Evolutionary conservation across 176 grass and related monocot species (phyloP).

Genomic region (Hordeum marinum): DNA sequence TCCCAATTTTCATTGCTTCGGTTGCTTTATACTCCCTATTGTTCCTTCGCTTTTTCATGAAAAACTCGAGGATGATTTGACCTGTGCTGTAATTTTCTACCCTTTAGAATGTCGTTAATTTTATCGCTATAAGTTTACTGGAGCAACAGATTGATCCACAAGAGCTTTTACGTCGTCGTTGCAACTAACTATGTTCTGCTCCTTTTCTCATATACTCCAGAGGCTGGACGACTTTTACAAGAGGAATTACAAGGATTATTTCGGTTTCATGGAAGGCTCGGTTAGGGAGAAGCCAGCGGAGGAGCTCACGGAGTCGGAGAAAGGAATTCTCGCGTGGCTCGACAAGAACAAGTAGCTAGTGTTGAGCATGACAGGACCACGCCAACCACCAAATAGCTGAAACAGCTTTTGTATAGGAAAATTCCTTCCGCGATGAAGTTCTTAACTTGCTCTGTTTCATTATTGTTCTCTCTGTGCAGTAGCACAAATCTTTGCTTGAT

Average conservation of each 20-base stretch:
- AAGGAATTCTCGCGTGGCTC: slow-evolving; percentile 83
- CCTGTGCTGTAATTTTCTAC: not conserved
- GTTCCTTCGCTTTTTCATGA: not conserved
- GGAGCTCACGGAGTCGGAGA: slow-evolving; percentile 66
- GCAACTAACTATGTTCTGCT: not conserved
- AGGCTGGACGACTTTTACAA: slow-evolving; percentile 82
- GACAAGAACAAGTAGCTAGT: slow-evolving; percentile 60
- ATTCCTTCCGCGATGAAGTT: not conserved
- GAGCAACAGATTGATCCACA: not conserved
- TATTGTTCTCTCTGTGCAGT: not conserved
- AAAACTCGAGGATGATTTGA: not conserved
- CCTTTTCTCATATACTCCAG: slow-evolving; percentile 24
- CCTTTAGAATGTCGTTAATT: not conserved
- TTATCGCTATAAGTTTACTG: not conserved
- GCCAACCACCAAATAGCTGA: not conserved
- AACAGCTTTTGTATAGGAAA: not conserved
- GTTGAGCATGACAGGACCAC: not conserved
- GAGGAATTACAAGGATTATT: slow-evolving; percentile 86
- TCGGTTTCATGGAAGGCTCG: slow-evolving; percentile 66
- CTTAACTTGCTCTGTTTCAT: not conserved
- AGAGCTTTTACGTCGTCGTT: not conserved
- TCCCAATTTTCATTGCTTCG: not conserved
- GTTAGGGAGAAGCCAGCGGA: slow-evolving; percentile 49
- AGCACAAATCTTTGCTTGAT: not conserved
- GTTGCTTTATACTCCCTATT: not conserved